These are phyloP conservation scores for Colletotrichum liriopes DNA, from an alignment of 2,329 filamentous ascomycete species.

Conservation along the genomic window DNA sequence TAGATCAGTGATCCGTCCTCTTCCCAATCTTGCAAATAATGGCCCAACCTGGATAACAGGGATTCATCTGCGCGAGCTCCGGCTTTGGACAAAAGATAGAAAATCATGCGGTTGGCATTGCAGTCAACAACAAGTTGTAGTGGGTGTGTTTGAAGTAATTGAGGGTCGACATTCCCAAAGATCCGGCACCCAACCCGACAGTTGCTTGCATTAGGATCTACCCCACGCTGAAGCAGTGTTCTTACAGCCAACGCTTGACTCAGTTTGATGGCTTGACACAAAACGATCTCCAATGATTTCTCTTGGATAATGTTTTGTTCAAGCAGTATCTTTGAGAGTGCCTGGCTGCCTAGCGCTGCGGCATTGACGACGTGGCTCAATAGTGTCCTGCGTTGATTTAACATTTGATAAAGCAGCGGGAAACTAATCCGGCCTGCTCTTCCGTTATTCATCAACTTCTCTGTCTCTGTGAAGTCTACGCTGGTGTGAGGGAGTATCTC, in stretches of 20 bases:
- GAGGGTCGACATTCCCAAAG: neutral
- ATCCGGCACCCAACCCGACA: neutral
- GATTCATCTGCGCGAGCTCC: neutral
- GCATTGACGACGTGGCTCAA: neutral
- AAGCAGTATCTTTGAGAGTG: neutral
- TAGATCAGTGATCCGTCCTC: fast-evolving
- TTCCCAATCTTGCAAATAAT: fast-evolving
- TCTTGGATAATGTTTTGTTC: neutral
- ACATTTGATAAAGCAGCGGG: neutral
- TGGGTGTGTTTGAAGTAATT: fast-evolving
- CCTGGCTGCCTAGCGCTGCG: neutral
- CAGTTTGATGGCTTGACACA: neutral
- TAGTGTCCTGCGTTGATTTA: neutral
- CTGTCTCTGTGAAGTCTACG: neutral
- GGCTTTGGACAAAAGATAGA: neutral
- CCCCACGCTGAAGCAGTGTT: slow-evolving; percentile 3
- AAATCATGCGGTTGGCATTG: fast-evolving
- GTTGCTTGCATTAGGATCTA: neutral
- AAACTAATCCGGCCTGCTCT: too few species aligned
- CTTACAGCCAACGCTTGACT: neutral
- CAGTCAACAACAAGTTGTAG: neutral
- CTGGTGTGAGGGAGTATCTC: neutral
- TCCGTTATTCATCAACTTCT: too few species aligned
- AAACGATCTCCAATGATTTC: neutral
- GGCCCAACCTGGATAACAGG: neutral